Percentiles rank a stretch among this genome's conserved stretches.
These are phyloP conservation scores for Colletotrichum tabaci DNA, from an alignment of 2,329 filamentous ascomycete species.

Conservation along the genomic window DNA sequence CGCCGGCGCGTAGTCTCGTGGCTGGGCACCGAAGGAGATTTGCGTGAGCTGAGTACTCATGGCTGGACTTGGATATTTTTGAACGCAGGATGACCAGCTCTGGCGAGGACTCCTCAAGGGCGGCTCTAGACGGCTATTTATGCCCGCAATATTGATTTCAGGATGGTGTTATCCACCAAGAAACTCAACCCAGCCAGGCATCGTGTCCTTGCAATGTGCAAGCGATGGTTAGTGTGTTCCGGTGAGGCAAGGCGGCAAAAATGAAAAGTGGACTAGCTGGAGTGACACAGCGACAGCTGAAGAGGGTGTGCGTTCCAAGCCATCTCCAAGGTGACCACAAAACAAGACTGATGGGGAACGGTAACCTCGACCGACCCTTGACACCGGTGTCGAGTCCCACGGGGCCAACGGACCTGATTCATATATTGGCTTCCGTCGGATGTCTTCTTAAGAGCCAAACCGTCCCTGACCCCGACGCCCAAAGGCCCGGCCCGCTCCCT, in stretches of 20 bases:
- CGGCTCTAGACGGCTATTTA: slow-evolving; percentile 2
- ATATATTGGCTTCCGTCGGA: background rate
- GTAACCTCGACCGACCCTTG: too few species aligned
- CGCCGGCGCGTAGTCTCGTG: background rate
- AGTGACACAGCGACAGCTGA: too few species aligned
- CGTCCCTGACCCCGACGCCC: background rate
- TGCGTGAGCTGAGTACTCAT: slow-evolving; percentile 4
- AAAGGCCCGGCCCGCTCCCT: background rate
- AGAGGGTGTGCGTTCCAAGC: too few species aligned
- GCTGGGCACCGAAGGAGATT: background rate
- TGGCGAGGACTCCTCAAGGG: background rate
- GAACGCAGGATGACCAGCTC: background rate
- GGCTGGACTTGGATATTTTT: background rate
- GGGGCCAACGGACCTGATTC: too few species aligned
- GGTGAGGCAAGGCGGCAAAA: too few species aligned
- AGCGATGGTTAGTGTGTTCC: too few species aligned
- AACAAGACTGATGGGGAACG: too few species aligned
- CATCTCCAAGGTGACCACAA: too few species aligned
- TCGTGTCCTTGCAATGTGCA: too few species aligned
- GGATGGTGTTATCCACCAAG: background rate
- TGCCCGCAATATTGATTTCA: background rate
- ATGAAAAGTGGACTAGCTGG: too few species aligned
- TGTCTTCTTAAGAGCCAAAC: background rate
- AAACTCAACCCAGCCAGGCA: background rate
- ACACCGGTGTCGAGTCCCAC: too few species aligned